Base-by-base conservation (phyloP, 306 rosid species). In the Lathyrus sativus region DNA sequence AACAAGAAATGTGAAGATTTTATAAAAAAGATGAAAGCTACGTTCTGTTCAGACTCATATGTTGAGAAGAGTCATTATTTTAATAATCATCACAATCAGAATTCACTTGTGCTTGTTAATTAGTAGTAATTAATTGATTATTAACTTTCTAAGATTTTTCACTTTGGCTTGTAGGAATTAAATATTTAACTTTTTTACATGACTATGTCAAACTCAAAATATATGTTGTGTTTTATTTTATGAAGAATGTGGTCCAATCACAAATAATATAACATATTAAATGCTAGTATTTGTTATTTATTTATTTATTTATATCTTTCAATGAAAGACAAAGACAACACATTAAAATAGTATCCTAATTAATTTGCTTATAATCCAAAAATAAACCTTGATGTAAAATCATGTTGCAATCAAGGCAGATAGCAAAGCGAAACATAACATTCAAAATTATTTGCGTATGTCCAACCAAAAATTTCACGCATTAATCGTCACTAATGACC, bases 1-100 rank as follows among this genome's bases (percentile, higher is more conserved):
- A 87, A 92, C 74, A 83, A 74, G 84, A 87, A 75, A 73, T 89
- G 88, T 78, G 98, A 92, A 9, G 96, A 89, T 15, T 92, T 92
- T 41, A 92, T 92, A 2, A 81, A 79, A 63, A 89, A 49, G 76
- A 72, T 86, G 86, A 92, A 77, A 77, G 86, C 80, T 18, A 82
- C 51, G 17, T 87, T 92, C 41, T 71, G 22, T 84, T 92, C 80
- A 54, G 85, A 79, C 70, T 42, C 75, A 73, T 42, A 82, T 79
- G 66, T 58, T 19, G 14, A 13, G 39, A 1, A 29, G 2, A 10
- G 38, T 59, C 31, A 7, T 56, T 48, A 69, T 68, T 43, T 56
- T 68, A 29, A 65, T 53, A 7, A 58, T 57, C 0, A 29, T 51
- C 60, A 45, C 38, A 28, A 65, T 38, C 62, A 45, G 45, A 45